Base-by-base conservation (phyloP, 768 basidiomycete genomes). In the Rhodotorula taiwanensis region DNA sequence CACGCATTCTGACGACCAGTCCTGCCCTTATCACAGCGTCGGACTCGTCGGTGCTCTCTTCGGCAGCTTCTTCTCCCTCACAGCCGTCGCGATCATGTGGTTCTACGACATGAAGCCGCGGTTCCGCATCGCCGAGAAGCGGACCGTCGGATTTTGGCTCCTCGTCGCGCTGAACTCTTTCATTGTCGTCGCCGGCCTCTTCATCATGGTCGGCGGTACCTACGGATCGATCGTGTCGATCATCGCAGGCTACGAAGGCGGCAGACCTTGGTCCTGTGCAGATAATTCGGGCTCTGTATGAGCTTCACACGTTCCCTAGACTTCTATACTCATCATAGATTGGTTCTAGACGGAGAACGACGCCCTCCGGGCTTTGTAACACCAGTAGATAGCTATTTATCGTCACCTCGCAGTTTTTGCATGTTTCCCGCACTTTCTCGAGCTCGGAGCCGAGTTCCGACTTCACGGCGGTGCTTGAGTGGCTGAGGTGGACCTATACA, bases 11-110 rank as follows among this genome's bases (percentile, higher is more conserved):
- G n/a, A n/a, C n/a, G n/a, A n/a, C n/a, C n/a, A n/a, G n/a, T n/a
- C n/a, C n/a, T n/a, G n/a, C n/a, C n/a, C n/a, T n/a, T n/a, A n/a
- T n/a, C n/a, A n/a, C n/a, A 39, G 36, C 49, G 64, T 65, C 49
- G 67, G 70, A 13, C 69, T 70, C 31, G 45, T 64, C 36, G 69
- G 67, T 23, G 66, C 72, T 13, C 44, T 72, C 27, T 73, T 73
- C 49, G 72, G 63, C 9, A 60, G 65, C 18, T 36, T 63, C 55
- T 58, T 69, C 55, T 55, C 54, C 21, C 56, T 73, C 27, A 42
- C 53, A 11, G 50, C 50, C 10, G 58, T 59, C n/a, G 25, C 56
- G 3, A 41, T 50, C 50, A 62, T 67, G 60, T 72, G 67, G 70
- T 44, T 70, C 41, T 69, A 34, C 48, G 60, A 67, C 60, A 34